Conservation (phyloP, 148 eudicot species). For the Bassia scoparia region DNA sequence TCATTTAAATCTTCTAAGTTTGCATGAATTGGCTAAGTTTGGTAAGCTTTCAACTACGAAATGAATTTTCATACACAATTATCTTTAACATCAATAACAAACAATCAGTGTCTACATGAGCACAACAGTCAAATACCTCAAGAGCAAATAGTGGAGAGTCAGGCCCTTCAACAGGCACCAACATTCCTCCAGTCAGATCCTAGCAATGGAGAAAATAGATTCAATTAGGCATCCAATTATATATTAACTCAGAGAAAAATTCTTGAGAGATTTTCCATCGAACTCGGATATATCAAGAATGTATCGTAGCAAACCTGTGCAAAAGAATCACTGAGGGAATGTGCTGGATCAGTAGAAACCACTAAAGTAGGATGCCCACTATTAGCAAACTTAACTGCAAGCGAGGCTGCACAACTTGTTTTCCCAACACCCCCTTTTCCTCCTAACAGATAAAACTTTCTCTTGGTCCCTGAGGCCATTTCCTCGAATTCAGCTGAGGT, state of each 20-base stretch:
- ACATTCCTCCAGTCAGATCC: slow-evolving; percentile 87
- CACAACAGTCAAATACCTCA: slow-evolving; percentile 47
- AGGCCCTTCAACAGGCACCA: slow-evolving; percentile 88
- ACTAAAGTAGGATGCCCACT: slow-evolving; percentile 97
- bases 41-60: neutral
- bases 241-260: neutral
- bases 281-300: neutral
- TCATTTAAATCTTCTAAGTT: slow-evolving; percentile 25
- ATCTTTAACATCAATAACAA: neutral
- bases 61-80: neutral
- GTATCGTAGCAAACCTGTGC: slow-evolving; percentile 60
- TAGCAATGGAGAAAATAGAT: slow-evolving; percentile 24
- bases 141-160: slow-evolving; percentile 80
- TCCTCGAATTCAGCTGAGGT: slow-evolving; percentile 64
- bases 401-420: slow-evolving; percentile 96
- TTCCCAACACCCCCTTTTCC: slow-evolving; percentile 99
- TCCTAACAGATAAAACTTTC: slow-evolving; percentile 93
- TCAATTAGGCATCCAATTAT: slow-evolving; percentile 3
- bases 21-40: neutral
- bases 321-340: slow-evolving; percentile 95
- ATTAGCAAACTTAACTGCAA: slow-evolving; percentile 95
- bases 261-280: neutral
- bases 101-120: neutral
- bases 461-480: slow-evolving; percentile 75
- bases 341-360: slow-evolving; percentile 98